A percentile compares a stretch with the other conserved stretches of the same genome.
These are phyloP conservation scores for Chenopodium formosanum DNA, from an alignment of 148 eudicot genomes.

Conservation along the genomic window DNA sequence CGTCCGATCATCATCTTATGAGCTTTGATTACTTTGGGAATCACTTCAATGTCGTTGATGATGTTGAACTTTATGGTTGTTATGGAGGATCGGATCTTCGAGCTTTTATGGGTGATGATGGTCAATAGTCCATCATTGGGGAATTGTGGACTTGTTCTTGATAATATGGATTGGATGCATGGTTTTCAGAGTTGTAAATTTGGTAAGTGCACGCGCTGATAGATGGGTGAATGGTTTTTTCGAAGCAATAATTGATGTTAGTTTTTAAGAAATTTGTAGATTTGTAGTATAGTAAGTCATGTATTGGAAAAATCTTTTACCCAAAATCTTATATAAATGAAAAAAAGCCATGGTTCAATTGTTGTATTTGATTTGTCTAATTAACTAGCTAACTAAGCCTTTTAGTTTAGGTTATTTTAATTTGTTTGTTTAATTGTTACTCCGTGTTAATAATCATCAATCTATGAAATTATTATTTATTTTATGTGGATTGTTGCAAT, in stretches of 20 bases:
- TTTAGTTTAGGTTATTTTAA: too few relatives aligned
- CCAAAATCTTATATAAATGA: too few relatives aligned
- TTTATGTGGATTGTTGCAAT: too few relatives aligned
- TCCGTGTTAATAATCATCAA: too few relatives aligned
- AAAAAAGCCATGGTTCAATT: too few relatives aligned
- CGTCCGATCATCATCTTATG: not conserved
- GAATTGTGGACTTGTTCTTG: not conserved
- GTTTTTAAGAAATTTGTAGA: not conserved
- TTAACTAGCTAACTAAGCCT: too few relatives aligned
- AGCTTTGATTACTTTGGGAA: slow-evolving; percentile 17
- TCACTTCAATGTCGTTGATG: not conserved
- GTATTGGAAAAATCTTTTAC: too few relatives aligned
- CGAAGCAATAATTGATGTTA: not conserved
- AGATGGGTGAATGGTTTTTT: not conserved
- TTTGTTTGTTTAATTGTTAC: too few relatives aligned
- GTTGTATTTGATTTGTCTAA: too few relatives aligned
- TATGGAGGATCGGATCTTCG: slow-evolving; percentile 18
- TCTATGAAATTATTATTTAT: too few relatives aligned
- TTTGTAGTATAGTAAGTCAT: too few relatives aligned
- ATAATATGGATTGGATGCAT: not conserved
- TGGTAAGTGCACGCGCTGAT: slow-evolving; percentile 9
- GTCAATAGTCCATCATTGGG: not conserved
- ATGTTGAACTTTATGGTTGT: not conserved
- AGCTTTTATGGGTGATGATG: slow-evolving; percentile 10
- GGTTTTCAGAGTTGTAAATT: slow-evolving; percentile 7